Conservation (phyloP, 805 yeast species). For the Diddensiella caesifluorescens region DNA sequence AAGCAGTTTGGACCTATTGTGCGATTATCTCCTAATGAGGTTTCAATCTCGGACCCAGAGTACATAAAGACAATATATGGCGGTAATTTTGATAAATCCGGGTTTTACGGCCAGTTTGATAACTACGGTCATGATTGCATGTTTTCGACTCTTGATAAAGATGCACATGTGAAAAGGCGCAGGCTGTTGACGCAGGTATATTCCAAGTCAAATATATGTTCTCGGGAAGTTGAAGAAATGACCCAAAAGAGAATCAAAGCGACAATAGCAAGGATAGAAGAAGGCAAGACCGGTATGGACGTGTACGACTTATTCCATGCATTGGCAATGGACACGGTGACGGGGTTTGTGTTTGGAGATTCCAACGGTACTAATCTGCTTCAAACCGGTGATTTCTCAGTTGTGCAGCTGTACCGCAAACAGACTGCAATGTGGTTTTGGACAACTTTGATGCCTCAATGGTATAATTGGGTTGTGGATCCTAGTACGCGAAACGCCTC, state of each 20-base stretch:
- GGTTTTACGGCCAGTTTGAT: conserved; percentile 54
- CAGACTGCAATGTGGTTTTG: conserved; percentile 61
- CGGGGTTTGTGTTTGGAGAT: conserved; percentile 54
- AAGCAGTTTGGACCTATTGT: conserved; percentile 56
- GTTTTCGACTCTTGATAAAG: conserved; percentile 49
- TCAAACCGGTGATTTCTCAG: conserved; percentile 35
- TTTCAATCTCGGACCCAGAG: conserved; percentile 50
- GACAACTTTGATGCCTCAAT: conserved; percentile 54
- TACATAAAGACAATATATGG: conserved; percentile 53
- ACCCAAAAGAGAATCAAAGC: conserved; percentile 34
- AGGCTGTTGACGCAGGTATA: conserved; percentile 40
- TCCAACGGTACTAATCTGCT: conserved; percentile 36
- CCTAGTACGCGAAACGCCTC: conserved; percentile 36
- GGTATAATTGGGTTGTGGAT: conserved; percentile 46
- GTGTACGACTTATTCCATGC: conserved; percentile 61
- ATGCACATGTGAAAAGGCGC: conserved; percentile 42
- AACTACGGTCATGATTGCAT: conserved; percentile 56
- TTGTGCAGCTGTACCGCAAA: conserved; percentile 42
- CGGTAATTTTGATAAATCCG: conserved; percentile 49
- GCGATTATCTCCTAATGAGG: conserved; percentile 54
- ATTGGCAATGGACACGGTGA: conserved; percentile 66
- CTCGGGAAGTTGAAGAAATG: conserved; percentile 32
- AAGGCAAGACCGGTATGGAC: conserved; percentile 37
- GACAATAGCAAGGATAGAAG: conserved; percentile 26
- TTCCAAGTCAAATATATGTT: conserved; percentile 40